A percentile compares a stretch with the other conserved stretches of the same genome.
phyloP scores from a whole-genome alignment of 495 filamentous ascomycete genomes.

The Penicillium cosmopolitanum region DNA sequence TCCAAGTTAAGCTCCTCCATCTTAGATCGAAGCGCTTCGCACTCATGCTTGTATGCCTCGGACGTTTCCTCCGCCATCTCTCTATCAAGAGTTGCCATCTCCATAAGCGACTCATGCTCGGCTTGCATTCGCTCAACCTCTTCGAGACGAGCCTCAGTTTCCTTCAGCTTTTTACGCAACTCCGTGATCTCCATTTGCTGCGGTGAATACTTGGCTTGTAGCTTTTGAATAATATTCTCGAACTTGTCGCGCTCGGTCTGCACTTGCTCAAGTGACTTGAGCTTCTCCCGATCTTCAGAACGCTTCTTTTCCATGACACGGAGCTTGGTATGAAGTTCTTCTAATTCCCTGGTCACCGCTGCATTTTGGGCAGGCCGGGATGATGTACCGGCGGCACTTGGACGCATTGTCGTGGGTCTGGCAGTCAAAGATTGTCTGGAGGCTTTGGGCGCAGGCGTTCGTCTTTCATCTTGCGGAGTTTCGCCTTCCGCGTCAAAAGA shows the following conservation, averaged over 20 bases:
- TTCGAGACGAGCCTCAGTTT: conserved; percentile 68
- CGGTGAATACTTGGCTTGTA: conserved; percentile 86
- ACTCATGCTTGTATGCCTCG: conserved; percentile 77
- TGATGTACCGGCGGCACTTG: conserved; percentile 28
- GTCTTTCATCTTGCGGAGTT: conserved; percentile 20
- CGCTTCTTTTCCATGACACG: conserved; percentile 81
- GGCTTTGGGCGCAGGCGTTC: conserved; percentile 22
- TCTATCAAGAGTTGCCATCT: conserved; percentile 85
- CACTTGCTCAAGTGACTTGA: conserved; percentile 76
- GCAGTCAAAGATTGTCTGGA: conserved; percentile 39
- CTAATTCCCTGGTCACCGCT: conserved; percentile 66
- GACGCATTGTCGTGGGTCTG: conserved; percentile 29
- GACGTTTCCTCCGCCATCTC: conserved; percentile 97
- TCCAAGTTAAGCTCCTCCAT: conserved; percentile 87
- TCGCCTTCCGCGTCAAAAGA: conserved; percentile 32
- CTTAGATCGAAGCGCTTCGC: conserved; percentile 73
- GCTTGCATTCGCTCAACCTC: conserved; percentile 73
- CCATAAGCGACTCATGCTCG: conserved; percentile 81
- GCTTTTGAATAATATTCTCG: conserved; percentile 85
- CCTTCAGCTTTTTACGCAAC: conserved; percentile 74
- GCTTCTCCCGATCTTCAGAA: conserved; percentile 82
- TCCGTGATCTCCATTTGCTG: conserved; percentile 81
- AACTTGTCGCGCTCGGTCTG: conserved; percentile 84
- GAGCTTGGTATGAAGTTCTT: conserved; percentile 79
- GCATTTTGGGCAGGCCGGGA: conserved; percentile 37